Evolutionary conservation across 1,139 yeast genomes (phyloP).

Genomic region (Scheffersomyces illinoinensis): DNA sequence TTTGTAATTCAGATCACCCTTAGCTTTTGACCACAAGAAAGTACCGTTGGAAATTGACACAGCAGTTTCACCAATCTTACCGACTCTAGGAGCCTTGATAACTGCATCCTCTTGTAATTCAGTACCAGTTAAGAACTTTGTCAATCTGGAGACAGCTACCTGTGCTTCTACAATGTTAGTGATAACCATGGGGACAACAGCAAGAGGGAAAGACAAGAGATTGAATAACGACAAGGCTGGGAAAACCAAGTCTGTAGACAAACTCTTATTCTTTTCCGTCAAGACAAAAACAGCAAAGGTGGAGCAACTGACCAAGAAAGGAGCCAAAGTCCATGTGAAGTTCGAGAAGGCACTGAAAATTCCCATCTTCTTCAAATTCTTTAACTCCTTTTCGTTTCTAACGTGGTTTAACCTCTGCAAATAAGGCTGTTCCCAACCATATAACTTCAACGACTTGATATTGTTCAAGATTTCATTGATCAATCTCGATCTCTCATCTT

Average conservation of each 20-base stretch:
- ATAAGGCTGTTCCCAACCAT: slow-evolving; percentile 95
- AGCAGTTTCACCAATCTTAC: slow-evolving; percentile 63
- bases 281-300: slow-evolving; percentile 84
- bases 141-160: slow-evolving; percentile 80
- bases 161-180: slow-evolving; percentile 86
- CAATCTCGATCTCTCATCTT: slow-evolving; percentile 52
- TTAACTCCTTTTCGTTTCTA: slow-evolving; percentile 86
- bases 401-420: slow-evolving; percentile 70
- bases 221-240: slow-evolving; percentile 91
- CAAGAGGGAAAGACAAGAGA: slow-evolving; percentile 84
- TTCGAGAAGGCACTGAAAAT: slow-evolving; percentile 69
- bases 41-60: slow-evolving; percentile 73
- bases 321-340: slow-evolving; percentile 86
- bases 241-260: slow-evolving; percentile 90
- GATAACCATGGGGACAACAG: slow-evolving; percentile 90
- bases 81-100: slow-evolving; percentile 52
- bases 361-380: slow-evolving; percentile 76
- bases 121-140: slow-evolving; percentile 68
- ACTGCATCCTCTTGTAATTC: slow-evolving; percentile 86
- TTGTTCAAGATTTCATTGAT: slow-evolving; percentile 88
- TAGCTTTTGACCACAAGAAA: slow-evolving; percentile 84
- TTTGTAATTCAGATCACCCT: slow-evolving; percentile 59
- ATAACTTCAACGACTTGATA: slow-evolving; percentile 86
- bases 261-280: slow-evolving; percentile 59
- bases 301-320: slow-evolving; percentile 86